Evolutionary conservation across 768 basidiomycete species (phyloP), one percentile per base, ranked within the genome.

Genomic region (Thelephora aurantiotincta): DNA sequence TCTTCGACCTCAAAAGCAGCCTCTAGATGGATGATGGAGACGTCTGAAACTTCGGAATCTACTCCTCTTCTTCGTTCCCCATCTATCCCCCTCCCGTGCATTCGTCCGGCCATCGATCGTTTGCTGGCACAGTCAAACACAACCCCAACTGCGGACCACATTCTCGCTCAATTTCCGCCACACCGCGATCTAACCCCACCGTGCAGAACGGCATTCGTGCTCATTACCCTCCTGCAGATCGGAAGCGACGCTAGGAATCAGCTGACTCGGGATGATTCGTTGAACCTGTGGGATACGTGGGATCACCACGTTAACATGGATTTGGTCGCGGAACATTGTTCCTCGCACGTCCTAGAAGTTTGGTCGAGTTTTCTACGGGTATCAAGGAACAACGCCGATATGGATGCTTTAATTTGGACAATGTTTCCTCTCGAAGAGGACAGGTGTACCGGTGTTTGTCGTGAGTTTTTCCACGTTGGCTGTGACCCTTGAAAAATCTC

Each of bases 351-450:
- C 16, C 36, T 54, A 3, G 53, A 54, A 6, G 47, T 68, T 2
- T 77, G 74, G 74, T 52, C 56, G 5, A 48, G 56, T 13, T 78
- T 73, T 54, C 59, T 78, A 9, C 51, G 58, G 13, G 65, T 63
- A 16, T 65, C 66, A 45, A 67, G 68, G 14, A 63, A 58, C 19
- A 51, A 63, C 7, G 56, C 54, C 19, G 70, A 77, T 46, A 61
- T 79, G 14, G 65, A 74, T 44, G 63, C 65, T 4, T 62, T 70
- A 12, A 56, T 80, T 22, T 79, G 77, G 77, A 61, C 63, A 5
- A 48, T 57, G 9, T 75, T 75, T 49, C 63, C 63, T 2, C 48
- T 64, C 22, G 58, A 64, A 42, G 58, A 64, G 12, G 56, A 51
- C 1, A 49, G 47, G n/a, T 22, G 26, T 30, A 30, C 26, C 26